Percentiles rank a stretch among this genome's conserved stretches.
Evolutionary conservation across 2,329 filamentous ascomycete species (phyloP).

Genomic region (Cytospora chrysosperma): DNA sequence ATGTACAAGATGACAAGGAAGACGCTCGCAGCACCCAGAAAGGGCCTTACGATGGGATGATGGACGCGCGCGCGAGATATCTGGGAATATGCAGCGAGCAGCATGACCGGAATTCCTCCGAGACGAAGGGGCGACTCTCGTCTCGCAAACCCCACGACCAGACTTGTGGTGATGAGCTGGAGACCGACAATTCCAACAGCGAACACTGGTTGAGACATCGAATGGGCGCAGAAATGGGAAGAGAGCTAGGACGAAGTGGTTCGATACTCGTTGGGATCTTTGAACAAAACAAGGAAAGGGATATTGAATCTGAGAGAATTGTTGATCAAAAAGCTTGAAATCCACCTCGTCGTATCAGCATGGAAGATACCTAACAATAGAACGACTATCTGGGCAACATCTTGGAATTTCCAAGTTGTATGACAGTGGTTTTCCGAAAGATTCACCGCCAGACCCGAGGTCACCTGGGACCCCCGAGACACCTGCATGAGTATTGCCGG

Average conservation of each 20-base stretch:
- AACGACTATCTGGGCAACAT: not conserved
- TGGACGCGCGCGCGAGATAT: not conserved
- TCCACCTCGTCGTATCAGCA: not conserved
- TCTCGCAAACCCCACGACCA: not conserved
- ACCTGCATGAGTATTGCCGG: not conserved
- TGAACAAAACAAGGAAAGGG: not conserved
- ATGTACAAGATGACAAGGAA: constrained; percentile 1
- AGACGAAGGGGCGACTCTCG: not conserved
- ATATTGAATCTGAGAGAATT: not conserved
- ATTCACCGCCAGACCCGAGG: not conserved
- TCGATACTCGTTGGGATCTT: not conserved
- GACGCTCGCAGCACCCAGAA: constrained; percentile 2
- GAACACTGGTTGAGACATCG: not conserved
- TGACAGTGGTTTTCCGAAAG: not conserved
- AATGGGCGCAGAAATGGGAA: not conserved
- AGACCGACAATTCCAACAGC: not conserved
- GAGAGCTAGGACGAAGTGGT: not conserved
- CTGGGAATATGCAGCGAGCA: not conserved
- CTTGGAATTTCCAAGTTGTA: not conserved
- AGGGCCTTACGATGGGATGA: not conserved
- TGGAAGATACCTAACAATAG: not conserved
- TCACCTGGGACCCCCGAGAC: not conserved
- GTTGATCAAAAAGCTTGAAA: not conserved
- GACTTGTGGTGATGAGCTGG: not conserved
- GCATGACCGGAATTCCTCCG: not conserved